Base-by-base conservation (phyloP, 2,329 filamentous ascomycete species). In the Rutstroemia sp. region DNA sequence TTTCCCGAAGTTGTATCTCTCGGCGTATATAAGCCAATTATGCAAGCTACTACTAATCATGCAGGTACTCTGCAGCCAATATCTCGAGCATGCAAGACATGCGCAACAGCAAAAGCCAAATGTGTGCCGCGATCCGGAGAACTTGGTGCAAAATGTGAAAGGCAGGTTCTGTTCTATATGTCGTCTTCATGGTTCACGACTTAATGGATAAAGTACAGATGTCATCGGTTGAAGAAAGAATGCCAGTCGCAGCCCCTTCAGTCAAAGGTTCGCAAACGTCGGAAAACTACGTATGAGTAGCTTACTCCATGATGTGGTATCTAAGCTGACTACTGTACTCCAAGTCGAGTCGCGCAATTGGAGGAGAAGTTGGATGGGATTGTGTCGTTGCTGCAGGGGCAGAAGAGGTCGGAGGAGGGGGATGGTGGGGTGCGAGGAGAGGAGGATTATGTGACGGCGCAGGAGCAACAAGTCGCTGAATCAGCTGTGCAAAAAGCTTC, bases 331-430 rank as follows among this genome's bases (percentile, higher is more conserved):
- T 6, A 23, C 10, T 45, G 19, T 19, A 19, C 19, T 19, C 19
- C 7, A 12, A 51, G 48, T 44, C 39, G 40, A 51, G 48, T 46
- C 25, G 47, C 54, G 19, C 19, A 46, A 34, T 46, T 56, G n/a
- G 54, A 56, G 30, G 27, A 45, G 12, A 56, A 56, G 39, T 21
- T 56, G 6, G 54, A 56, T 46, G 54, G 48, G 1, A 56, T 56
- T 12, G 54, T 56, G 16, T 34, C 40, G 5, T 48, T 56, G 12
- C 39, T 56, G 5, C 39, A 40, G 14, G 8, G 39, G 25, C 38
- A 55, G 36, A 51, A 51, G 7, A 8, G 25, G 10, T 38, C 9
- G 8, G n/a, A 17, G 5, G 10, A 17, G 5, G 17, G 21, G n/a
- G 40, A 44, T 44, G n/a, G 14, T 6, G 38, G 5, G 17, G 38